phyloP scores from a whole-genome alignment of 2,329 filamentous ascomycete genomes.

The Colletotrichum sp. region DNA sequence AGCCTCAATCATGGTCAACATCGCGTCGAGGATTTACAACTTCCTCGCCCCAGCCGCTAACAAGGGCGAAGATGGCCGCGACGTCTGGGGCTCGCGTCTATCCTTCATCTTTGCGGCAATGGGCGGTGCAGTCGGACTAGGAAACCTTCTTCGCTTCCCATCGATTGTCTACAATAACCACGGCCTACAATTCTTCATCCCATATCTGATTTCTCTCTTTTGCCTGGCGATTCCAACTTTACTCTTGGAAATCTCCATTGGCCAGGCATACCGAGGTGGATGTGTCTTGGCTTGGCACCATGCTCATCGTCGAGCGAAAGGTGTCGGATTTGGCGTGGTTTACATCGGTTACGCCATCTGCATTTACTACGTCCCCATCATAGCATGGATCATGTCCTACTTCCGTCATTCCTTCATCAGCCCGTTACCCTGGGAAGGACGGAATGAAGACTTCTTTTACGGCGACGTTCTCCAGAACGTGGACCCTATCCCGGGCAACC shows the following conservation, averaged over 20 bases:
- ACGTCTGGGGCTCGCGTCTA: constrained; percentile 52
- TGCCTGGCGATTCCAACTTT: constrained; percentile 58
- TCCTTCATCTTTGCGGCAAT: constrained; percentile 55
- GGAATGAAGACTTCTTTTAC: constrained; percentile 45
- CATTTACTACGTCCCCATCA: constrained; percentile 59
- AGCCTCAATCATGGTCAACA: background rate
- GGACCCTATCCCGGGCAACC: constrained; percentile 34
- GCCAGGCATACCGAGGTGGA: constrained; percentile 63
- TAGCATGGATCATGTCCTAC: constrained; percentile 62
- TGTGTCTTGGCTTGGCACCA: constrained; percentile 55
- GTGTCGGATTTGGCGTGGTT: constrained; percentile 54
- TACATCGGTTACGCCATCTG: constrained; percentile 56
- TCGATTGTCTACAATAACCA: constrained; percentile 62
- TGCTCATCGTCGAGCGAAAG: constrained; percentile 52
- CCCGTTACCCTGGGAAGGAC: constrained; percentile 54
- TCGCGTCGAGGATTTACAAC: constrained; percentile 14
- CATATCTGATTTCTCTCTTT: constrained; percentile 55
- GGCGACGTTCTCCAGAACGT: background rate
- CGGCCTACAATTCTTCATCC: constrained; percentile 62
- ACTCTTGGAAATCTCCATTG: constrained; percentile 67
- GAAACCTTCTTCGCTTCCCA: constrained; percentile 60
- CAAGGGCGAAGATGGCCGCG: constrained; percentile 32
- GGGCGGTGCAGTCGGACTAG: constrained; percentile 59
- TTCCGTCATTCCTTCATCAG: constrained; percentile 57
- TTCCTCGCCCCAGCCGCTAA: constrained; percentile 26